Evolutionary conservation across 352 stramenopile genomes (phyloP).

Genomic region (Thalassiosira livingstoniorum): DNA sequence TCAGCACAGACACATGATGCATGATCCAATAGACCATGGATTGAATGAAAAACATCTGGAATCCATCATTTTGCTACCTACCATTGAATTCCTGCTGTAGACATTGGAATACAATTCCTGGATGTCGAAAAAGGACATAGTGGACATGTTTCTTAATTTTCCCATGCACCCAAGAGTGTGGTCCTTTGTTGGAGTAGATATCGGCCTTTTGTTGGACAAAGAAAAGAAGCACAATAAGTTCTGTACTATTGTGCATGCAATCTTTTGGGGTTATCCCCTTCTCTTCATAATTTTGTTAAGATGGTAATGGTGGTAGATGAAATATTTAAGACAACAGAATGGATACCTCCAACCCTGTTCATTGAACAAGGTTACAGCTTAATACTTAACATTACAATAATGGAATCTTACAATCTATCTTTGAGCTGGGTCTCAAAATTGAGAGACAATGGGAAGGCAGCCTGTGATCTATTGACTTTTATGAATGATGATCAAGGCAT

Average conservation of each 20-base stretch:
- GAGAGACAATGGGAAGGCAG: constrained; percentile 23
- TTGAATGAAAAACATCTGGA: constrained; percentile 65
- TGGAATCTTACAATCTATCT: constrained; percentile 55
- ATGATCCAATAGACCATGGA: constrained; percentile 59
- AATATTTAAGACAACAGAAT: constrained; percentile 40
- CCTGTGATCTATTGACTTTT: constrained; percentile 54
- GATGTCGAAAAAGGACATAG: constrained; percentile 65
- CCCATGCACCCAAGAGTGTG: constrained; percentile 39
- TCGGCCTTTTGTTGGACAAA: neutral
- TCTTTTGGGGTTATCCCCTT: constrained; percentile 59
- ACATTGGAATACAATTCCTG: constrained; percentile 33
- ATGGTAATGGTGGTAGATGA: constrained; percentile 35
- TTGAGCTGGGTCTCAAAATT: constrained; percentile 56
- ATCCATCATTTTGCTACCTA: constrained; percentile 68
- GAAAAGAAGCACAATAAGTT: neutral
- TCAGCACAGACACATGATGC: constrained; percentile 69
- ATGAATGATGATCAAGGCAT: constrained; percentile 58
- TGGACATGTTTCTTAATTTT: constrained; percentile 78
- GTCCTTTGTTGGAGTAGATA: constrained; percentile 20
- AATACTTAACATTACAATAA: constrained; percentile 58
- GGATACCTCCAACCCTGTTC: constrained; percentile 48
- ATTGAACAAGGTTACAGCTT: constrained; percentile 45
- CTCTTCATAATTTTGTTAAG: constrained; percentile 54
- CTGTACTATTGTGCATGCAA: constrained; percentile 52
- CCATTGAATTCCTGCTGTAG: constrained; percentile 45